phyloP scores from a whole-genome alignment of 2,329 filamentous ascomycete species.

The Exserohilum turcica region DNA sequence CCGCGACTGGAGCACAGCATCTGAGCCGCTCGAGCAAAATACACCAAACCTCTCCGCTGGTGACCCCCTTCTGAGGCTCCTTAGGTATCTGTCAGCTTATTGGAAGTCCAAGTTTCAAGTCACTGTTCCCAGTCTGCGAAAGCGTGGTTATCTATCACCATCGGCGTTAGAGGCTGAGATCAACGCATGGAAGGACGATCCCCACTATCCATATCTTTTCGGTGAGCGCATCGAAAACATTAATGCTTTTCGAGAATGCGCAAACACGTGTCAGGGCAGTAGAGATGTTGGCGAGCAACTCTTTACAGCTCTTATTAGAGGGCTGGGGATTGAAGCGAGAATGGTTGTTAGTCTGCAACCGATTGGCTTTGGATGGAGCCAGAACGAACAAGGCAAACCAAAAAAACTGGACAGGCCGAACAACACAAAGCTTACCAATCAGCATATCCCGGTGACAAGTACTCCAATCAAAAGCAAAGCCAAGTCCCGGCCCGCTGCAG shows the following conservation, averaged over 20 bases:
- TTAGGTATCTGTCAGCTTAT: slow-evolving; percentile 78
- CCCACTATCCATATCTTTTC: slow-evolving; percentile 66
- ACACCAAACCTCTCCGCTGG: slow-evolving; percentile 78
- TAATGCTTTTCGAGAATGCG: slow-evolving; percentile 70
- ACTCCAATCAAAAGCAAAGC: slow-evolving; percentile 10
- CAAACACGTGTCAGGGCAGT: slow-evolving; percentile 75
- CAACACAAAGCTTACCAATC: slow-evolving; percentile 1
- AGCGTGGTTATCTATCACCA: slow-evolving; percentile 85
- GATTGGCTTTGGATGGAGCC: slow-evolving; percentile 88
- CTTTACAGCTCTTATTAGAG: slow-evolving; percentile 83
- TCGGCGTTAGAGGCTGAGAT: slow-evolving; percentile 74
- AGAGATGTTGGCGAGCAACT: slow-evolving; percentile 87
- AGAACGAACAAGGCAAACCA: slow-evolving; percentile 74
- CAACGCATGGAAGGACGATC: slow-evolving; percentile 68
- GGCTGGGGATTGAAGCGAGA: slow-evolving; percentile 78
- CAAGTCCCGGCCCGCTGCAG: slow-evolving; percentile 9
- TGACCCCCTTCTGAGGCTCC: slow-evolving; percentile 77
- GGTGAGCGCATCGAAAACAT: slow-evolving; percentile 76
- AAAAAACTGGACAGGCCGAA: slow-evolving; percentile 43
- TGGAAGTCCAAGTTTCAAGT: slow-evolving; percentile 86
- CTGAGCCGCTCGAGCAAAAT: slow-evolving; percentile 71
- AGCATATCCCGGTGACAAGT: not conserved
- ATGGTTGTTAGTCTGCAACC: slow-evolving; percentile 86
- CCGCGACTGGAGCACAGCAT: slow-evolving; percentile 74
- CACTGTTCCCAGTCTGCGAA: slow-evolving; percentile 80